These are phyloP conservation scores for Phanerochaete sordida DNA, from an alignment of 768 basidiomycete genomes.

Conservation along the genomic window DNA sequence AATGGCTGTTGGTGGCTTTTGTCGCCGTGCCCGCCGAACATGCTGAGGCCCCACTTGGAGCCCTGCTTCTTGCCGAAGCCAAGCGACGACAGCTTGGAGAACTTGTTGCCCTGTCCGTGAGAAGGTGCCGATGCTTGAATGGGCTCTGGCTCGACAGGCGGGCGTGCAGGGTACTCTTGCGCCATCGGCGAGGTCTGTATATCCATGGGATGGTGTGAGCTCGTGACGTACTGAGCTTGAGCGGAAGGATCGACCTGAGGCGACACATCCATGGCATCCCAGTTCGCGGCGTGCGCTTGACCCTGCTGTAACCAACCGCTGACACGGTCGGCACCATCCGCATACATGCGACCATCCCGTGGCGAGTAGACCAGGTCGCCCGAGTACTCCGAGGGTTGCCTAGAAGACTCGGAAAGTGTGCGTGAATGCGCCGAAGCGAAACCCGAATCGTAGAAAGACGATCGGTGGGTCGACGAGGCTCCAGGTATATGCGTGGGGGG, in stretches of 20 bases:
- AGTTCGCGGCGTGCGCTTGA: slow-evolving; percentile 25
- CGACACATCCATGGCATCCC: slow-evolving; percentile 62
- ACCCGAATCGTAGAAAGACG: slow-evolving; percentile 42
- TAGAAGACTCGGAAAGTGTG: slow-evolving; percentile 21
- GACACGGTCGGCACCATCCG: slow-evolving; percentile 18
- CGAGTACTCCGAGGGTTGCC: slow-evolving; percentile 32
- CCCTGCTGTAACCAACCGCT: slow-evolving; percentile 4
- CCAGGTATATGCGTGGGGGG: slow-evolving; percentile 41
- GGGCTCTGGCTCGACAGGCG: slow-evolving; percentile 37
- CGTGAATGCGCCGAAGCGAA: slow-evolving; percentile 17
- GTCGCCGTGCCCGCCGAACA: slow-evolving; percentile 74
- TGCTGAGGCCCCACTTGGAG: slow-evolving; percentile 60
- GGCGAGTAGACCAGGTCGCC: slow-evolving; percentile 31
- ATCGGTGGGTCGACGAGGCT: slow-evolving; percentile 49
- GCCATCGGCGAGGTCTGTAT: slow-evolving; percentile 48
- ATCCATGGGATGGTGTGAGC: slow-evolving; percentile 46
- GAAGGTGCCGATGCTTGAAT: slow-evolving; percentile 32
- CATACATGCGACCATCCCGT: slow-evolving; percentile 17
- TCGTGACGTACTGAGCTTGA: slow-evolving; percentile 37
- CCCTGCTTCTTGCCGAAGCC: slow-evolving; percentile 67
- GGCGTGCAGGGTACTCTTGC: slow-evolving; percentile 47
- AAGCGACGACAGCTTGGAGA: slow-evolving; percentile 55
- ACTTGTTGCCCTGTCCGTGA: slow-evolving; percentile 43
- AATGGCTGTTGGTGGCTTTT: slow-evolving; percentile 50
- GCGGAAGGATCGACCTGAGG: slow-evolving; percentile 41